These are phyloP conservation scores for Diophrys sp. DNA, from an alignment of 73 alveolate species.

Conservation along the genomic window DNA sequence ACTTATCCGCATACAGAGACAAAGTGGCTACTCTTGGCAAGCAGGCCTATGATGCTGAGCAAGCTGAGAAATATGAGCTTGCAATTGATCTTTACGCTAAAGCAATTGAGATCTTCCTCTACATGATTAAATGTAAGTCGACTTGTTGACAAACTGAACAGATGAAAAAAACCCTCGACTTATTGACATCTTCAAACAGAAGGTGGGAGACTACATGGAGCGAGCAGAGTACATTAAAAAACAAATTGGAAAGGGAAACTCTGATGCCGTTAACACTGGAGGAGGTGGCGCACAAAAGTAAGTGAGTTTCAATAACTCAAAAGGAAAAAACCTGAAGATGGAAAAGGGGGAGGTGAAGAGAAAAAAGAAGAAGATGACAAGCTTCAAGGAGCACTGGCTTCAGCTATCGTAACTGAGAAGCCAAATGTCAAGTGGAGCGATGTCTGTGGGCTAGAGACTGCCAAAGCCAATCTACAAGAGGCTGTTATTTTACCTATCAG, in stretches of 20 bases:
- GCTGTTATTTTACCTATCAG: constrained; percentile 97
- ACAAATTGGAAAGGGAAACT: constrained; percentile 12
- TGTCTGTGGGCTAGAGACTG: constrained; percentile 95
- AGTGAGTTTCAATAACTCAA: constrained; percentile 5
- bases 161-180: constrained; percentile 53
- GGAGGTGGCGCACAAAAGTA: constrained; percentile 36
- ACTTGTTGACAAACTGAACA: not conserved
- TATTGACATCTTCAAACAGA: constrained; percentile 32
- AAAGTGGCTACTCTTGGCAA: constrained; percentile 54
- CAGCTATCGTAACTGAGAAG: constrained; percentile 93
- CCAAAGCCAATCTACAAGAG: constrained; percentile 93
- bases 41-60: constrained; percentile 49
- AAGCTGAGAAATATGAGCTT: constrained; percentile 41
- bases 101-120: constrained; percentile 54
- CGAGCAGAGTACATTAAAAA: constrained; percentile 61
- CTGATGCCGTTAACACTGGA: constrained; percentile 18
- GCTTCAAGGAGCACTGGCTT: constrained; percentile 72
- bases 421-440: constrained; percentile 97
- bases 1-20: constrained; percentile 41
- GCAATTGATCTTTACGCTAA: constrained; percentile 42
- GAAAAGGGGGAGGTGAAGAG: constrained; percentile 37
- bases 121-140: constrained; percentile 53
- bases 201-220: constrained; percentile 43
- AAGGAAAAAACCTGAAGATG: constrained; percentile 23
- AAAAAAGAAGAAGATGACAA: constrained; percentile 72